phyloP scores from a whole-genome alignment of 768 basidiomycete genomes.

The Leucosporidium creatinivorum region DNA sequence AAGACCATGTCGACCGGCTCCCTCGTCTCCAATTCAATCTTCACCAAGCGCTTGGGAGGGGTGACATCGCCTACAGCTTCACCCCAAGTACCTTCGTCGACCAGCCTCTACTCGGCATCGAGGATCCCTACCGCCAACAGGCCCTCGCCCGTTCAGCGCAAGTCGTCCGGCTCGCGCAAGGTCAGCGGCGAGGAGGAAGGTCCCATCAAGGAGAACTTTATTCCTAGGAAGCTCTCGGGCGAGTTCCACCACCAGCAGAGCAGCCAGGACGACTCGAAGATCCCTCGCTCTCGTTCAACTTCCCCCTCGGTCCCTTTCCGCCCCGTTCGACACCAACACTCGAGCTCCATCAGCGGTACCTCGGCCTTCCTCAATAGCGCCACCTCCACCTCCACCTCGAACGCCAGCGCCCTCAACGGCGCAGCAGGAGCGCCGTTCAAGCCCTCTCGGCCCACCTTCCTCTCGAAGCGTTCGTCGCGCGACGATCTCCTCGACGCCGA shows the following conservation, averaged over 20 bases:
- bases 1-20: conserved; percentile 26
- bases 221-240: conserved; percentile 17
- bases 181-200: conserved; percentile 12
- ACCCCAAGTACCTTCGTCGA: background rate
- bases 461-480: background rate
- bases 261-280: background rate
- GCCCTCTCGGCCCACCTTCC: conserved; percentile 10
- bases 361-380: background rate
- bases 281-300: background rate
- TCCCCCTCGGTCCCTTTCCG: conserved; percentile 22
- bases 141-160: conserved; percentile 1
- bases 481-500: background rate
- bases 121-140: conserved; percentile 6
- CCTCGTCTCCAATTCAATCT: conserved; percentile 29
- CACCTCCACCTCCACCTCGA: background rate
- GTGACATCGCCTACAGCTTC: background rate
- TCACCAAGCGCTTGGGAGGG: background rate
- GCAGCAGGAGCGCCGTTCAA: conserved; percentile 11
- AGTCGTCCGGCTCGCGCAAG: background rate
- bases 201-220: conserved; percentile 30
- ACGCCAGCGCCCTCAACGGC: background rate
- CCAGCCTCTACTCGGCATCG: background rate
- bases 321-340: background rate
- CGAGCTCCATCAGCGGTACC: background rate
- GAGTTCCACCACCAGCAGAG: conserved; percentile 10